Evolutionary conservation across 345 rosid genomes (phyloP).

Genomic region (Eucalyptus virginea): DNA sequence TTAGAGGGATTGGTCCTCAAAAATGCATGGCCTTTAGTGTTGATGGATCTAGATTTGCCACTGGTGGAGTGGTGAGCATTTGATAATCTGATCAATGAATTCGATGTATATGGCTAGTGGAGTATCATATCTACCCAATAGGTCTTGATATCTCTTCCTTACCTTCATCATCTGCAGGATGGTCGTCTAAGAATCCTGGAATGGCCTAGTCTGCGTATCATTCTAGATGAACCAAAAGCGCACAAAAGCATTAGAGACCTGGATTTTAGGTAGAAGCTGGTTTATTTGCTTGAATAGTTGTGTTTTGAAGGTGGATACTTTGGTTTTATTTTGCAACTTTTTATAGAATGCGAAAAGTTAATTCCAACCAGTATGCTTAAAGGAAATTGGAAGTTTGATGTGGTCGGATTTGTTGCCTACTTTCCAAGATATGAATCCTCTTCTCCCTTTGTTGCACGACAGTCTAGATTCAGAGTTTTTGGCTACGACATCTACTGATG

Average conservation of each 20-base stretch:
- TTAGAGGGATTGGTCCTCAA: conserved; percentile 56
- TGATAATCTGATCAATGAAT: not conserved
- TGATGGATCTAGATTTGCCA: conserved; percentile 82
- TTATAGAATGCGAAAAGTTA: not conserved
- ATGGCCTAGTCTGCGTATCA: conserved; percentile 66
- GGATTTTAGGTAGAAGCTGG: conserved; percentile 59
- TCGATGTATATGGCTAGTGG: not conserved
- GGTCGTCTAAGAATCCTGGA: conserved; percentile 83
- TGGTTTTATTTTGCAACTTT: not conserved
- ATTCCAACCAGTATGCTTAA: not conserved
- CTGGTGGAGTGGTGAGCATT: conserved; percentile 77
- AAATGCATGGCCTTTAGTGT: conserved; percentile 81
- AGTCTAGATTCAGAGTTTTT: conserved; percentile 90
- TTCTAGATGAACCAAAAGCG: conserved; percentile 71
- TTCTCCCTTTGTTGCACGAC: conserved; percentile 1
- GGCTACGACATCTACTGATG: conserved; percentile 86
- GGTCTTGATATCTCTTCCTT: not conserved
- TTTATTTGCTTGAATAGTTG: not conserved
- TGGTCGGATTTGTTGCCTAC: not conserved
- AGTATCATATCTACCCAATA: not conserved
- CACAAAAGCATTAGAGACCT: conserved; percentile 79
- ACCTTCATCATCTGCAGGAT: conserved; percentile 35
- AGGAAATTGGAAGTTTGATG: not conserved
- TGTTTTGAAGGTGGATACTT: not conserved
- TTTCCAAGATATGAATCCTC: not conserved